Conservation (phyloP, 2,329 filamentous ascomycete genomes). For the Cyanodermella asteris region DNA sequence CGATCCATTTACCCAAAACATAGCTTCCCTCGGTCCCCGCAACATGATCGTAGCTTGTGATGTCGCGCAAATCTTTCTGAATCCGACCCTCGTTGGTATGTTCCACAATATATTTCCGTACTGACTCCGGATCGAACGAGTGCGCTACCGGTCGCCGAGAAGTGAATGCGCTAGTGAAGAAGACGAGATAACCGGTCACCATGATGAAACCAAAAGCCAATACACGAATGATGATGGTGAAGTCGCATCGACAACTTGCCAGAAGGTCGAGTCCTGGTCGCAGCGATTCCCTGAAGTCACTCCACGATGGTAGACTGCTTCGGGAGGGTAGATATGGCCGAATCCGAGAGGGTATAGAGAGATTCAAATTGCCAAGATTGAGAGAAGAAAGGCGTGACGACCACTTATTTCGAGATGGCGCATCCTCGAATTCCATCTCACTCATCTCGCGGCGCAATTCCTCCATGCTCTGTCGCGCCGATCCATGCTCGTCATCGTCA, state of each 20-base stretch:
- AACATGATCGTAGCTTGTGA: conserved; percentile 70
- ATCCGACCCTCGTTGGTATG: conserved; percentile 49
- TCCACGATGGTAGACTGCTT: conserved; percentile 20
- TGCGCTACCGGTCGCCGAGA: conserved; percentile 37
- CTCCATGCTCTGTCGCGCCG: conserved; percentile 31
- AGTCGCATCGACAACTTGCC: too few relatives aligned
- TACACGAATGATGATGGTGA: conserved; percentile 48
- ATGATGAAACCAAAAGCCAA: conserved; percentile 56
- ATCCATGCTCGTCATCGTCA: too few relatives aligned
- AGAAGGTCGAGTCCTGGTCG: too few relatives aligned
- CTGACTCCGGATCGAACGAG: conserved; percentile 64
- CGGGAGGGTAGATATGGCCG: conserved; percentile 30
- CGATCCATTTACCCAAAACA: conserved; percentile 63
- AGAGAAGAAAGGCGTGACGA: conserved; percentile 35
- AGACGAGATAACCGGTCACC: conserved; percentile 60
- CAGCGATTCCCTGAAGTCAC: conserved; percentile 19
- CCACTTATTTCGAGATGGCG: conserved; percentile 6
- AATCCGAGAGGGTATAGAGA: too few relatives aligned
- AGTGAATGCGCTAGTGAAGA: conserved; percentile 65
- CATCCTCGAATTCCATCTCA: conserved; percentile 50
- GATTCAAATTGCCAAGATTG: too few relatives aligned
- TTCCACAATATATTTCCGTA: conserved; percentile 52
- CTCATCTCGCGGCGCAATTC: conserved; percentile 63
- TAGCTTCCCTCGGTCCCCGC: conserved; percentile 89
- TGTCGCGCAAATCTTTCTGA: conserved; percentile 50